Evolutionary conservation across 2,329 filamentous ascomycete species (phyloP).

Genomic region (Albophoma yamanashiensis): DNA sequence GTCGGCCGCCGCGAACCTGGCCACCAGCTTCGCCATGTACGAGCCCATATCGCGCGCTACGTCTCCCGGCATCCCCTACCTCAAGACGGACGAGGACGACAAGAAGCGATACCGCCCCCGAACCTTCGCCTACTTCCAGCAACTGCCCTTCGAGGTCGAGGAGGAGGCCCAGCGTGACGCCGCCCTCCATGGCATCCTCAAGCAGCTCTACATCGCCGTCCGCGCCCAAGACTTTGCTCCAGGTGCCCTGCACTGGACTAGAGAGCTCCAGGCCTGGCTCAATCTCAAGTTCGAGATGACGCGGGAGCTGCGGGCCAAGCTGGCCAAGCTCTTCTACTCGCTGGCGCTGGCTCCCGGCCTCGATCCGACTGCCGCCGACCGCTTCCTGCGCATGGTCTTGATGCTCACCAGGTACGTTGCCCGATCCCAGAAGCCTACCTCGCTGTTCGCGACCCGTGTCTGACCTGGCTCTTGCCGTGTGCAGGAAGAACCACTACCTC

Average conservation of each 20-base stretch:
- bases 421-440: not conserved
- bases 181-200: slow-evolving; percentile 78
- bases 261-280: slow-evolving; percentile 91
- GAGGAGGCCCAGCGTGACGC: slow-evolving; percentile 65
- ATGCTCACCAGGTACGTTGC: slow-evolving; percentile 77
- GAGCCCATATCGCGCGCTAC: slow-evolving; percentile 77
- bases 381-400: slow-evolving; percentile 95
- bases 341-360: slow-evolving; percentile 83
- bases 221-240: slow-evolving; percentile 90
- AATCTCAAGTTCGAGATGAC: slow-evolving; percentile 96
- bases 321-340: slow-evolving; percentile 91
- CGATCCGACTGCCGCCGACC: slow-evolving; percentile 69
- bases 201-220: slow-evolving; percentile 85
- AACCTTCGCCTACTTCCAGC: slow-evolving; percentile 86
- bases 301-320: slow-evolving; percentile 66
- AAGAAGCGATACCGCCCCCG: slow-evolving; percentile 67
- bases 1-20: slow-evolving; percentile 18
- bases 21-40: slow-evolving; percentile 31
- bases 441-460: not conserved
- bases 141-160: slow-evolving; percentile 84
- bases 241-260: slow-evolving; percentile 91
- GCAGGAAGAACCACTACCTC: slow-evolving; percentile 87
- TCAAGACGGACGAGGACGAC: slow-evolving; percentile 37
- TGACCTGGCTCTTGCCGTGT: not conserved
- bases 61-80: slow-evolving; percentile 60